A percentile compares a stretch with the other conserved stretches of the same genome.
Conservation (phyloP, 257 asterid genomes). For the Solanum ossicruentum region DNA sequence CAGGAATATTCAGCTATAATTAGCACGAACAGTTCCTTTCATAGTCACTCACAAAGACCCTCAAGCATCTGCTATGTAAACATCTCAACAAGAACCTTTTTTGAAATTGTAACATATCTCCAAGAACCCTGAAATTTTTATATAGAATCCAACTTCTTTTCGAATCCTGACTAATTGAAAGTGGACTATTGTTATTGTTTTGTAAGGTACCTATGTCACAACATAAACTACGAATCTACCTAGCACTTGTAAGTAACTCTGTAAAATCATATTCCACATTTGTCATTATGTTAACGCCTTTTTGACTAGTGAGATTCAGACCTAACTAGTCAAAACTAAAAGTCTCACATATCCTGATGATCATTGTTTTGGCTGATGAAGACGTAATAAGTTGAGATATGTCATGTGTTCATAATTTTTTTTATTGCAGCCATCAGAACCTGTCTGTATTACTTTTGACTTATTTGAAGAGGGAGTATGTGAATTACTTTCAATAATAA, state of each 20-base stretch:
- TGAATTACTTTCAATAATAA: background rate
- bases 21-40: background rate
- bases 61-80: background rate
- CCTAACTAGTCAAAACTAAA: background rate
- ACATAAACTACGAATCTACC: background rate
- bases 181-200: background rate
- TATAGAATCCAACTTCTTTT: background rate
- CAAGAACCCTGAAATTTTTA: background rate
- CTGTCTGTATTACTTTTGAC: background rate
- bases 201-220: background rate
- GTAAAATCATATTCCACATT: background rate
- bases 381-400: background rate
- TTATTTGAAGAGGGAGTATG: background rate
- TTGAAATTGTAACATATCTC: background rate
- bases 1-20: background rate
- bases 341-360: background rate
- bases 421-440: background rate
- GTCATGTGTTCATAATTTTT: background rate
- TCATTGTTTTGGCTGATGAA: background rate
- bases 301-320: background rate
- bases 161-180: background rate
- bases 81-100: background rate
- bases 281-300: background rate
- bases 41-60: background rate
- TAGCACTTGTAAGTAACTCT: background rate